These are phyloP conservation scores for Leccinum aurantiacum DNA, from an alignment of 768 basidiomycete genomes.

Conservation along the genomic window DNA sequence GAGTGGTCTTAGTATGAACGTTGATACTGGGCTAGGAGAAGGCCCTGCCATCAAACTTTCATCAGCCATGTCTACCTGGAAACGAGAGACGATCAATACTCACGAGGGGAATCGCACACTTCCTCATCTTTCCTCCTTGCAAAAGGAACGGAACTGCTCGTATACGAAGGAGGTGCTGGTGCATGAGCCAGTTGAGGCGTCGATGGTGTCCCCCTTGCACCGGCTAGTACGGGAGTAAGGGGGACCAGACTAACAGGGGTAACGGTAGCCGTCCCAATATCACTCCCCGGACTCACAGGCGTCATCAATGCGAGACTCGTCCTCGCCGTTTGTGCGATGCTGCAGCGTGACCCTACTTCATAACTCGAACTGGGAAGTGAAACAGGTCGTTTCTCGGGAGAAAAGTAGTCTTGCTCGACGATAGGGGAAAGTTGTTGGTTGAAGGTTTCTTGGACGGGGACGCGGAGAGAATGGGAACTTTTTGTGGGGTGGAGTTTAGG, in stretches of 20 bases:
- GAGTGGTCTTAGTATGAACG: conserved; percentile 63
- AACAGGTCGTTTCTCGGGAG: conserved; percentile 44
- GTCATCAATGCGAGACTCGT: conserved; percentile 31
- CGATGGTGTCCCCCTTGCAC: conserved; percentile 15
- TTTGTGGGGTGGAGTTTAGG: conserved; percentile 36
- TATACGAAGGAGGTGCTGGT: conserved; percentile 23
- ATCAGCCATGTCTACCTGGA: conserved; percentile 5
- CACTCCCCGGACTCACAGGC: conserved; percentile 25
- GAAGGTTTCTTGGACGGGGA: conserved; percentile 34
- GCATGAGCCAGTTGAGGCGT: conserved; percentile 14
- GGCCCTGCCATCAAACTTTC: conserved; percentile 36
- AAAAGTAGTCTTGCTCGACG: conserved; percentile 61
- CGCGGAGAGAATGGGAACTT: conserved; percentile 45
- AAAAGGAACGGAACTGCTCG: conserved; percentile 25
- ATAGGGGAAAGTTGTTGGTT: conserved; percentile 60
- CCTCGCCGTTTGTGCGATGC: conserved; percentile 34
- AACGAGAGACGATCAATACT: conserved; percentile 24
- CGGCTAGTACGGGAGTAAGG: conserved; percentile 25
- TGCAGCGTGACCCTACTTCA: conserved; percentile 28
- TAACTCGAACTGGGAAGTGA: conserved; percentile 32
- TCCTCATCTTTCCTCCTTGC: conserved; percentile 31
- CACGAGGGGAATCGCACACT: conserved; percentile 39
- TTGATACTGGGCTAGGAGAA: conserved; percentile 42
- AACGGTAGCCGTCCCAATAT: conserved; percentile 23
- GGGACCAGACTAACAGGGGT: conserved; percentile 33